These are phyloP conservation scores for Pseudogymnoascus sp. DNA, from an alignment of 2,329 filamentous ascomycete species.

Conservation along the genomic window DNA sequence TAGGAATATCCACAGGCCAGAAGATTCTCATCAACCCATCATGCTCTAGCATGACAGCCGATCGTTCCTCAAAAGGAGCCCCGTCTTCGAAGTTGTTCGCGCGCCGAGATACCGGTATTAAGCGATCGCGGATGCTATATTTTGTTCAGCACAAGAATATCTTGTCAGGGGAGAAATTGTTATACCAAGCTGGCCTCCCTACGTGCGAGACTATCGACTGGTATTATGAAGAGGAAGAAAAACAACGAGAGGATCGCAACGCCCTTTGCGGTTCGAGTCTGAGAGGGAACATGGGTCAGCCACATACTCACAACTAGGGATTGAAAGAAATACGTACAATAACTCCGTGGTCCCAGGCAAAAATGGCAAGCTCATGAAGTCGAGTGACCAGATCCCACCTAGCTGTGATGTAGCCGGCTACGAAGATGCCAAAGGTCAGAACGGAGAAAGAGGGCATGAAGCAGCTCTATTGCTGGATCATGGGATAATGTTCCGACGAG, in stretches of 20 bases:
- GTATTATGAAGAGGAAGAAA: conserved; percentile 78
- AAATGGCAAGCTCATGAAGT: conserved; percentile 92
- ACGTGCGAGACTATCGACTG: conserved; percentile 73
- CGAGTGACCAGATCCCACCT: conserved; percentile 97
- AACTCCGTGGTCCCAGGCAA: conserved; percentile 98
- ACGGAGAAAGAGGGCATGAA: conserved; percentile 95
- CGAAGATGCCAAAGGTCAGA: conserved; percentile 94
- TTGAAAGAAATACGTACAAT: conserved; percentile 53
- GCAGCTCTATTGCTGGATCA: conserved; percentile 24
- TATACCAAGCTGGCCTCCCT: conserved; percentile 74
- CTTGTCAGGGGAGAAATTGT: conserved; percentile 17
- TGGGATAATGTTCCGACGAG: conserved; percentile 10
- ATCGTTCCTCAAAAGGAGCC: conserved; percentile 69
- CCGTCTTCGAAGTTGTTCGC: conserved; percentile 87
- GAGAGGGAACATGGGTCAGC: conserved; percentile 15
- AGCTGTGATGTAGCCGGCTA: conserved; percentile 98
- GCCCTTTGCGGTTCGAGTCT: conserved; percentile 81
- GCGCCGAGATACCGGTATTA: conserved; percentile 77
- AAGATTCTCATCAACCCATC: conserved; percentile 97
- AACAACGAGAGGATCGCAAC: conserved; percentile 74
- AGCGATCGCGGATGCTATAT: conserved; percentile 71
- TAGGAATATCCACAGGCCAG: conserved; percentile 83
- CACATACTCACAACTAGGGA: neutral
- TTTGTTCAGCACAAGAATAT: conserved; percentile 20
- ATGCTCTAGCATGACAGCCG: conserved; percentile 57